A percentile compares a stretch with the other conserved stretches of the same genome.
Conservation (phyloP, 139 green algal genomes). For the Gonium pectorale region DNA sequence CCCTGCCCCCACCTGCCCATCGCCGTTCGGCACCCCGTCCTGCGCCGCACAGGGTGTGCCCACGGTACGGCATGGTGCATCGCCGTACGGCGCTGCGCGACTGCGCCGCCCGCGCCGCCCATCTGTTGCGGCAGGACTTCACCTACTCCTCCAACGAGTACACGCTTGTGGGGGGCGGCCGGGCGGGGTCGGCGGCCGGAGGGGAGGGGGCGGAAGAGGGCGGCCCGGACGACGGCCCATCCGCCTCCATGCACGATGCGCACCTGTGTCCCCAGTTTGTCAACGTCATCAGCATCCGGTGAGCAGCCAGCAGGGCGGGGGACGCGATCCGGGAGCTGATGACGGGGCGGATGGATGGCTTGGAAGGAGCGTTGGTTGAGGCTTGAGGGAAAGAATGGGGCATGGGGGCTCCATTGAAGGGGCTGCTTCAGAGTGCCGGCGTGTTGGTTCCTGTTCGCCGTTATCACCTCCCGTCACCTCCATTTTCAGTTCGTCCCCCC, state of each 20-base stretch:
- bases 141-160: conserved; percentile 25
- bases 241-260: conserved; percentile 8
- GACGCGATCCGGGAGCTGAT: background rate
- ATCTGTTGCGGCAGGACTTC: background rate
- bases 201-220: too few relatives aligned
- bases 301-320: background rate
- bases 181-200: too few relatives aligned
- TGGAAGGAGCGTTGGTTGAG: background rate
- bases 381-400: background rate
- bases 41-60: conserved; percentile 1
- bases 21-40: background rate
- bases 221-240: background rate
- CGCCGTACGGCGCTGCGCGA: background rate
- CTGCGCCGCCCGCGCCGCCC: background rate
- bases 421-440: background rate
- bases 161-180: too few relatives aligned
- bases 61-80: background rate
- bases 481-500: too few relatives aligned
- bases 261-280: conserved; percentile 27
- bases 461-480: background rate
- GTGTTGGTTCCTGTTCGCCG: background rate
- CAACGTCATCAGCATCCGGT: conserved; percentile 26
- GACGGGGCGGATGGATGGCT: background rate
- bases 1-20: background rate
- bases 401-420: background rate